phyloP scores from a whole-genome alignment of 331 rosid species.

The Telfairia occidentalis region DNA sequence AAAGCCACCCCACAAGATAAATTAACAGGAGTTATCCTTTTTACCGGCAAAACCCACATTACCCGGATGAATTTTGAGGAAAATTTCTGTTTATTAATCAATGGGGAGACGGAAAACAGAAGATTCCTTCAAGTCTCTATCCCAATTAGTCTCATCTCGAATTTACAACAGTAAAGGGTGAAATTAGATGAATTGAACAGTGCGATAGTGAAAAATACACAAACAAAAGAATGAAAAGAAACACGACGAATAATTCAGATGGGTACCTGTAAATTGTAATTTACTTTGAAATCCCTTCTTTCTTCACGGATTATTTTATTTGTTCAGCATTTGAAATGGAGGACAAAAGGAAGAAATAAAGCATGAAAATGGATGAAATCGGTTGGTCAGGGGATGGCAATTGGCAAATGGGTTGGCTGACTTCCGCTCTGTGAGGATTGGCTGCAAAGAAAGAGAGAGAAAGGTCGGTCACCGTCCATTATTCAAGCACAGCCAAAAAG shows the following conservation, averaged over 20 bases:
- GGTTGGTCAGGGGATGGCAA: not conserved
- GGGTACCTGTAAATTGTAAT: conserved; percentile 8
- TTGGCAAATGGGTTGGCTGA: conserved; percentile 7
- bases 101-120: not conserved
- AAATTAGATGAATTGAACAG: conserved; percentile 2
- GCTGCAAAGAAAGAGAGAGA: conserved; percentile 4
- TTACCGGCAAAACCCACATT: not conserved
- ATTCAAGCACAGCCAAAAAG: conserved; percentile 6
- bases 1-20: conserved; percentile 27
- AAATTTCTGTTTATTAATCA: not conserved
- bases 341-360: not conserved
- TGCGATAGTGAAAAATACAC: not conserved
- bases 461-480: conserved; percentile 17
- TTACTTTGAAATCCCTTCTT: not conserved
- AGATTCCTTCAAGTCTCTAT: not conserved
- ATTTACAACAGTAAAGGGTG: not conserved
- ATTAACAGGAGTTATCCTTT: conserved; percentile 42
- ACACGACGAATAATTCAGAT: not conserved
- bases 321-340: not conserved
- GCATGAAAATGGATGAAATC: not conserved
- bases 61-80: not conserved
- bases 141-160: not conserved
- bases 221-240: not conserved
- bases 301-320: not conserved
- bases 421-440: conserved; percentile 7